Conservation (phyloP, 306 rosid species). For the Vachellia pachyceras region DNA sequence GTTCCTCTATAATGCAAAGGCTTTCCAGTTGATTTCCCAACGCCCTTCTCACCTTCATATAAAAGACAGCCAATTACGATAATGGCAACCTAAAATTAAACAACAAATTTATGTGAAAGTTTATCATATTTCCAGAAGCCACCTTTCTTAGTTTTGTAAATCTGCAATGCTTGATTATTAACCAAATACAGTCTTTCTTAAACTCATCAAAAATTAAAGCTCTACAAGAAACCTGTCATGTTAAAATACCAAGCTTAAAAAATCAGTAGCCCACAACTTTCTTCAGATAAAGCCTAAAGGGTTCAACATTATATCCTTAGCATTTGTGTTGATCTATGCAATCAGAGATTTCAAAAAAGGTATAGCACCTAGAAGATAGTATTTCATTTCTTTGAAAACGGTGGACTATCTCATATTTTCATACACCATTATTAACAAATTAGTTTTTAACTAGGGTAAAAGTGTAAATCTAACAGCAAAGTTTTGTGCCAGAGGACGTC, state of each 20-base stretch:
- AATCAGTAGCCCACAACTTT: not conserved
- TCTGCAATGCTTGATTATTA: not conserved
- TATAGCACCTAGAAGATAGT: not conserved
- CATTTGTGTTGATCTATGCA: not conserved
- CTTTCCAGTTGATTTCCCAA: constrained; percentile 80
- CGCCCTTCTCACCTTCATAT: constrained; percentile 85
- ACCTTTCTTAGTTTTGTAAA: not conserved
- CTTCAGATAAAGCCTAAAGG: constrained; percentile 22
- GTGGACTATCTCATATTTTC: constrained; percentile 2
- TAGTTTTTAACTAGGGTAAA: too few species aligned
- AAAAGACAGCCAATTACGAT: constrained; percentile 32
- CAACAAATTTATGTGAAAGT: constrained; percentile 9
- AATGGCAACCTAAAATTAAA: constrained; percentile 11
- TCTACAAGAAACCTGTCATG: not conserved
- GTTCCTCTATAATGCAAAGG: constrained; percentile 92
- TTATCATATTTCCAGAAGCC: constrained; percentile 8
- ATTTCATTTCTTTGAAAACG: not conserved
- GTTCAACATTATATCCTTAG: not conserved
- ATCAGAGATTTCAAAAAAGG: not conserved
- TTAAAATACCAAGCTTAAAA: constrained; percentile 7
- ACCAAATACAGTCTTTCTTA: not conserved
- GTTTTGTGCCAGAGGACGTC: too few species aligned
- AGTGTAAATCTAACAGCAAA: too few species aligned
- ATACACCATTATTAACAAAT: constrained; percentile 11
- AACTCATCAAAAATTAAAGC: constrained; percentile 5